phyloP scores from a whole-genome alignment of 2,329 filamentous ascomycete species.

The Scedosporium aurantiacum region DNA sequence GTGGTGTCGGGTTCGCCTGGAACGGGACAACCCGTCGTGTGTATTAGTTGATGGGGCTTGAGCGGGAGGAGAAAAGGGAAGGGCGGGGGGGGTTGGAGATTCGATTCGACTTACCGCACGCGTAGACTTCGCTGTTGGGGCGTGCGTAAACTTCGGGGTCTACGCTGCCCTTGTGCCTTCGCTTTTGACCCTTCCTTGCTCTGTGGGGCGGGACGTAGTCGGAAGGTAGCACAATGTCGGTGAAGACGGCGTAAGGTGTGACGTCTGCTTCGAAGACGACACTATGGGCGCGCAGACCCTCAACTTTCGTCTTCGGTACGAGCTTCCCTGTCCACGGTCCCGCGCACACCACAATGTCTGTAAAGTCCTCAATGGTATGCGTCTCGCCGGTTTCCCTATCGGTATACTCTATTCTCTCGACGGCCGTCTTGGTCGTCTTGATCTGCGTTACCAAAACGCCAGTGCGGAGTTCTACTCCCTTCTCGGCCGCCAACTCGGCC shows the following conservation, averaged over 20 bases:
- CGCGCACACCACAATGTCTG: constrained; percentile 44
- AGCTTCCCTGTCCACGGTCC: constrained; percentile 54
- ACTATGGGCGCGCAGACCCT: constrained; percentile 51
- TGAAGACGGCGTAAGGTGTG: constrained; percentile 72
- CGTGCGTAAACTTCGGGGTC: constrained; percentile 91
- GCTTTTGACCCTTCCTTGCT: constrained; percentile 34
- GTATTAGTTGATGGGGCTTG: not conserved
- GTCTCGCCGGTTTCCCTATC: constrained; percentile 31
- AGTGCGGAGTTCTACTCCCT: constrained; percentile 55
- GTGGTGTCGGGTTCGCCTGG: constrained; percentile 62
- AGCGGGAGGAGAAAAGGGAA: not conserved
- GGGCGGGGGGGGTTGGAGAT: not conserved
- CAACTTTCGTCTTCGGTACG: constrained; percentile 45
- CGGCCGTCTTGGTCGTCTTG: constrained; percentile 36
- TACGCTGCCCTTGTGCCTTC: constrained; percentile 50
- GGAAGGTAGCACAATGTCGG: constrained; percentile 63
- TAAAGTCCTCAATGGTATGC: constrained; percentile 30
- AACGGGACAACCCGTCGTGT: not conserved
- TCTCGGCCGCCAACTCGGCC: constrained; percentile 60
- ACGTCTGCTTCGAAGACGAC: constrained; percentile 55
- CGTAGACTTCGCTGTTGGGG: constrained; percentile 82
- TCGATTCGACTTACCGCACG: constrained; percentile 54
- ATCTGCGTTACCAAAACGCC: constrained; percentile 59
- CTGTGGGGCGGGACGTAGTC: constrained; percentile 47
- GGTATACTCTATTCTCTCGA: constrained; percentile 51